A percentile compares a stretch with the other conserved stretches of the same genome.
Evolutionary conservation across 345 rosid genomes (phyloP).

Genomic region (Dovyalis caffra): DNA sequence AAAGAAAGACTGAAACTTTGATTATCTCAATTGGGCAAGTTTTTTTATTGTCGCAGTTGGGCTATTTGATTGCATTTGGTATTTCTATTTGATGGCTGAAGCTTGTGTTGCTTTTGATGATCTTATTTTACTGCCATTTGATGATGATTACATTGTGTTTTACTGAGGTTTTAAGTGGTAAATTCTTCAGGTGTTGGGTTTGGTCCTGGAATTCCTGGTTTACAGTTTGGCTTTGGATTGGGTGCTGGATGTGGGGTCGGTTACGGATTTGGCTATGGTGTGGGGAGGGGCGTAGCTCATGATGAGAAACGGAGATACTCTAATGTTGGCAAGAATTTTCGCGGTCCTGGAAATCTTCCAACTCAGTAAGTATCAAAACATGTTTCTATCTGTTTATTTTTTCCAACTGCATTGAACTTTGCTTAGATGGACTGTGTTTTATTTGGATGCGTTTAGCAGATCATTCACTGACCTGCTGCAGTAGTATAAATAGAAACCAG

Average conservation of each 20-base stretch:
- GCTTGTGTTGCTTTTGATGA: neutral
- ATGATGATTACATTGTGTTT: neutral
- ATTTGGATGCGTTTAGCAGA: neutral
- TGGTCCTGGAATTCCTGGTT: constrained; percentile 84
- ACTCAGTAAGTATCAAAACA: constrained; percentile 36
- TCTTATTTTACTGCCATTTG: too few relatives aligned
- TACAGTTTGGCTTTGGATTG: constrained; percentile 70
- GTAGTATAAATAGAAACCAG: neutral
- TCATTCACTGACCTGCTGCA: neutral
- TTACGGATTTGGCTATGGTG: constrained; percentile 83
- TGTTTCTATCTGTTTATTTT: neutral
- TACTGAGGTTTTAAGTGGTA: neutral
- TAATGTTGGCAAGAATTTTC: constrained; percentile 45
- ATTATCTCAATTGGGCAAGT: neutral
- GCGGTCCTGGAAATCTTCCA: constrained; percentile 33
- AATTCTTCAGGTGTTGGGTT: constrained; percentile 57
- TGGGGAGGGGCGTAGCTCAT: constrained; percentile 72
- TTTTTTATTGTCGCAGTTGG: too few relatives aligned
- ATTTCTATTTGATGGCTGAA: neutral
- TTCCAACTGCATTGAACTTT: neutral
- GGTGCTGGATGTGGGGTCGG: constrained; percentile 94
- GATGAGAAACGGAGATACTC: constrained; percentile 48
- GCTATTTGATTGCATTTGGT: neutral
- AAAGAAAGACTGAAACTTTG: neutral
- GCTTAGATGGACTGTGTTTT: neutral